A percentile compares a stretch with the other conserved stretches of the same genome.
phyloP scores from a whole-genome alignment of 768 basidiomycete genomes.

The Kwoniella botswanensis region DNA sequence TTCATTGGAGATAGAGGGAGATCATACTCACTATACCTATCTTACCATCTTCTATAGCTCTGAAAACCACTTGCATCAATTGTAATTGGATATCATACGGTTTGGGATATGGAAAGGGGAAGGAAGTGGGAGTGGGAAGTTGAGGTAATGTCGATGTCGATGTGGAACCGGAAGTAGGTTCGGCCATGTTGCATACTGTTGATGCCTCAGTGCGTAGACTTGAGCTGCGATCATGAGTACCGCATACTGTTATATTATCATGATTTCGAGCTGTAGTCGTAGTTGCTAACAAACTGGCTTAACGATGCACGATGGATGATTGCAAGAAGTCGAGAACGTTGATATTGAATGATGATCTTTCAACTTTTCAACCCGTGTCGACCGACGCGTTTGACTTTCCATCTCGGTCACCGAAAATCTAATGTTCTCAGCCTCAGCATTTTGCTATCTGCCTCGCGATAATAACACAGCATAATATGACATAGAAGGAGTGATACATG shows the following conservation, averaged over 20 bases:
- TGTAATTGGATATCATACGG: slow-evolving; percentile 85
- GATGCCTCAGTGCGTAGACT: too few species aligned
- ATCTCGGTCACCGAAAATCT: background rate
- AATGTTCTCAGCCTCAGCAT: slow-evolving; percentile 1
- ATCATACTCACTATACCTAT: slow-evolving; percentile 69
- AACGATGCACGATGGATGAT: too few species aligned
- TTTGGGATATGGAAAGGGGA: slow-evolving; percentile 81
- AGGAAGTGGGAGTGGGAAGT: slow-evolving; percentile 70
- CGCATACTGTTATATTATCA: too few species aligned
- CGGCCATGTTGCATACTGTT: background rate
- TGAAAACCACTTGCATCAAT: slow-evolving; percentile 86
- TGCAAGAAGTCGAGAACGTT: too few species aligned
- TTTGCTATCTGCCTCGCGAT: background rate
- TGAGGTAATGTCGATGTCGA: slow-evolving; percentile 13
- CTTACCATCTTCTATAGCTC: slow-evolving; percentile 71
- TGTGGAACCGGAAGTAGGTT: background rate
- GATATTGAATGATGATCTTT: background rate
- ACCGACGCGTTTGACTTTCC: slow-evolving; percentile 10
- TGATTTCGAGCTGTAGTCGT: too few species aligned
- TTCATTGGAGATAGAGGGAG: background rate
- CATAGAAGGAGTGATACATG: background rate
- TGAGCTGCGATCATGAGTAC: too few species aligned
- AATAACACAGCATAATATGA: background rate
- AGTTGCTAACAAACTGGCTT: too few species aligned
- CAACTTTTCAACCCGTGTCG: background rate